Percentiles rank a stretch among this genome's conserved stretches.
Conservation (phyloP, 2,329 filamentous ascomycete species). For the Cladophialophora yegresii region DNA sequence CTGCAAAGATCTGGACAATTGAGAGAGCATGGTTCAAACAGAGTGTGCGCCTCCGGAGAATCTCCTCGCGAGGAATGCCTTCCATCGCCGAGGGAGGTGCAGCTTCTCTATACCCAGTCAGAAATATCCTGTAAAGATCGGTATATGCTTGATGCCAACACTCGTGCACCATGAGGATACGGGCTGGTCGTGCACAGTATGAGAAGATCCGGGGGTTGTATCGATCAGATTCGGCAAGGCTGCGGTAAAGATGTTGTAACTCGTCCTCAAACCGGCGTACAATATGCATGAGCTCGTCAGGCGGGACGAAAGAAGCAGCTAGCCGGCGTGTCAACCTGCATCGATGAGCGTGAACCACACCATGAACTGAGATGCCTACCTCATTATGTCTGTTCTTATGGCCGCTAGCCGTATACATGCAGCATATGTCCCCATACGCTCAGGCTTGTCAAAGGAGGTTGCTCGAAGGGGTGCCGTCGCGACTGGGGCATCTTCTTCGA, state of each 20-base stretch:
- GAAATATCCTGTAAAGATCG: constrained; percentile 29
- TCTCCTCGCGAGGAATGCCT: constrained; percentile 21
- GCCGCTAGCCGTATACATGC: constrained; percentile 21
- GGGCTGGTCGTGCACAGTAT: constrained; percentile 20
- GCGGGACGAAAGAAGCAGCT: constrained; percentile 13
- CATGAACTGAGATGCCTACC: neutral
- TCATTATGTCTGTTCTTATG: constrained; percentile 28
- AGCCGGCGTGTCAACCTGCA: constrained; percentile 22
- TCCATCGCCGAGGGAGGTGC: constrained; percentile 20
- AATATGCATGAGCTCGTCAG: constrained; percentile 17
- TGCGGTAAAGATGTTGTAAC: constrained; percentile 24
- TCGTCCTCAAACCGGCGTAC: constrained; percentile 24
- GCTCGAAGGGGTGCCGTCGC: constrained; percentile 27
- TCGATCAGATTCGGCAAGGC: constrained; percentile 22
- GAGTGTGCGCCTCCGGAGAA: constrained; percentile 10
- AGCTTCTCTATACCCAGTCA: constrained; percentile 28
- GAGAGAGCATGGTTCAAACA: constrained; percentile 26
- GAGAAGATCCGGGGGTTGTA: constrained; percentile 23
- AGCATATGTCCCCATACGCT: constrained; percentile 23
- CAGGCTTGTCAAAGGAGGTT: constrained; percentile 15
- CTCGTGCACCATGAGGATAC: constrained; percentile 29
- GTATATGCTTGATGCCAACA: constrained; percentile 31
- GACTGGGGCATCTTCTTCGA: constrained; percentile 44
- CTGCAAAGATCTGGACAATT: constrained; percentile 24
- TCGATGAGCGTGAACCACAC: neutral